Base-by-base conservation (phyloP, 2,329 filamentous ascomycete genomes). In the Fusarium camptoceras region DNA sequence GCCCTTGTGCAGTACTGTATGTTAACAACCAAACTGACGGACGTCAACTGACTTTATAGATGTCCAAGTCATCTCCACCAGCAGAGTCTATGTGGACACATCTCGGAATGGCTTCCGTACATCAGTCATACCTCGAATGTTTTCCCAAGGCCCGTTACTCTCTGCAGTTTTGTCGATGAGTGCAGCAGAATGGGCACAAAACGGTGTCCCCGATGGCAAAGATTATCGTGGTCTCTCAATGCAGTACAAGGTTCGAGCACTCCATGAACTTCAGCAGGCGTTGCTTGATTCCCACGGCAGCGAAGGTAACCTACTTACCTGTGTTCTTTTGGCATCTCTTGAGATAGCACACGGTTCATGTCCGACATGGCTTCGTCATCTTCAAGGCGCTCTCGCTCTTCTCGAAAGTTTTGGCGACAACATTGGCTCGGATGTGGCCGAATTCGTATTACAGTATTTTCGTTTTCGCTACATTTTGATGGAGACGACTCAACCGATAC, bases 41-140 rank as follows among this genome's bases (percentile, higher is more conserved):
- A 1, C 4, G 4, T 5, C 5, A 3, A 11, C 70, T 73, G 43
- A 73, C 56, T 20, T 16, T 27, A 15, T 10, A 75, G 72, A 75
- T n/a, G 54, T 63, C 16, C 66, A 74, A 37, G 46, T 75, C 6
- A 68, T 75, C 16, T 68, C 72, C 8, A 67, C 65, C 9, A 75
- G 73, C 30, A 72, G 57, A 42, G 73, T 73, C 47, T 75, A 75
- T 25, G 73, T 75, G 8, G 65, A 72, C 10, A 73, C 72, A 8
- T 58, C 55, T 15, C 58, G 66, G 7, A 74, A 75, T 37, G 53
- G 59, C 4, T 74, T 73, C 44, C 70, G 67, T 28, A 66, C 65
- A 27, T 73, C 68, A 18, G 73, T 75, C 25, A 68, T 75, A 18
- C 73, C 73, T 18, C 58, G 63, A 31, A 64, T 75, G 41, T 43